phyloP scores from a whole-genome alignment of 305 asterid species.

The Solanum hybrid region DNA sequence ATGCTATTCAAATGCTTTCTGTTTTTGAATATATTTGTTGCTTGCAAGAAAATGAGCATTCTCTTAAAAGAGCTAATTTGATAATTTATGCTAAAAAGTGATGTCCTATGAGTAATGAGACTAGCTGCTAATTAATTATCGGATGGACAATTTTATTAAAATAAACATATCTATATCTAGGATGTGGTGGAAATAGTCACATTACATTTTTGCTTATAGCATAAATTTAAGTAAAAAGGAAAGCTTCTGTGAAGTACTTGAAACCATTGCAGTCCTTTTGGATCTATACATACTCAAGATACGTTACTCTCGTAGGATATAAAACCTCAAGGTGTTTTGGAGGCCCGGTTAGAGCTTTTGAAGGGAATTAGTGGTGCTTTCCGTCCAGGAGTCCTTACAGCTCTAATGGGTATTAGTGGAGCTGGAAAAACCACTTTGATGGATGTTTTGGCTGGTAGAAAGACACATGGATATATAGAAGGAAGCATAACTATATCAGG shows the following conservation, averaged over 20 bases:
- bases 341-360: conserved; percentile 47
- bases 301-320: conserved; percentile 39
- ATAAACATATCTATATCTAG: neutral
- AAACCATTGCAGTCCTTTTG: neutral
- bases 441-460: conserved; percentile 85
- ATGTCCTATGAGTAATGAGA: neutral
- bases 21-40: neutral
- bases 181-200: neutral
- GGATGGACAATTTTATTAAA: neutral
- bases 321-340: conserved; percentile 50
- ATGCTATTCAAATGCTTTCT: neutral
- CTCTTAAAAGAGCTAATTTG: neutral
- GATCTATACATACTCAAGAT: neutral
- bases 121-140: neutral
- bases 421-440: conserved; percentile 90
- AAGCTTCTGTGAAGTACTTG: neutral
- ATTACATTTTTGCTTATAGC: neutral
- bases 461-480: conserved; percentile 70
- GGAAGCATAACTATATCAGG: conserved; percentile 69
- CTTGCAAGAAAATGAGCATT: neutral
- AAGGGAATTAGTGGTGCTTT: conserved; percentile 74
- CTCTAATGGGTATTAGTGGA: conserved; percentile 80
- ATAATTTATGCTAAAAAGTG: neutral
- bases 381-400: conserved; percentile 72
- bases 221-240: neutral